A percentile compares a stretch with the other conserved stretches of the same genome.
Conservation (phyloP, 163 green algal species). For the Coccomyxa subellipsoidea region DNA sequence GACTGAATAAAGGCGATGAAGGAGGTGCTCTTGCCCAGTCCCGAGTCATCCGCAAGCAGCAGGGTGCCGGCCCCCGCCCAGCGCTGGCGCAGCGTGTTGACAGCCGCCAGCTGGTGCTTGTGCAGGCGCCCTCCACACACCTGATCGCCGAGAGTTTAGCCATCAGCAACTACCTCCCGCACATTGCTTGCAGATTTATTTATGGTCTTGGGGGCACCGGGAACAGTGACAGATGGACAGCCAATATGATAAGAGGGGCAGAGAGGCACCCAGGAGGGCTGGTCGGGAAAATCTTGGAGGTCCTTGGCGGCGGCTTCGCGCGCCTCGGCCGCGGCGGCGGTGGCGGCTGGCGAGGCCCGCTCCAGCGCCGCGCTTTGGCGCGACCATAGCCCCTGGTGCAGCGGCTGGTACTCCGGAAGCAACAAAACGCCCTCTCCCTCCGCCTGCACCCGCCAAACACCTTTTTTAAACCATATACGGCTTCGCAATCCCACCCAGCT, state of each 20-base stretch:
- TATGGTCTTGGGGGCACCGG: too few species aligned
- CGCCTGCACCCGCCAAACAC: slow-evolving; percentile 17
- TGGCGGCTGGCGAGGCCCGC: slow-evolving; percentile 23
- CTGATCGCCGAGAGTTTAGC: slow-evolving; percentile 15
- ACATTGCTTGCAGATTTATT: too few species aligned
- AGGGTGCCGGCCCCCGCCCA: slow-evolving; percentile 45
- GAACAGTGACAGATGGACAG: too few species aligned
- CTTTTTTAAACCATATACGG: background rate
- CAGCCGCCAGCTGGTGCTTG: slow-evolving; percentile 68
- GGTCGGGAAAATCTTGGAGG: background rate
- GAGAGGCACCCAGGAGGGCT: background rate
- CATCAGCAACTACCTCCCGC: background rate
- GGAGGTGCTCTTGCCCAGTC: slow-evolving; percentile 75
- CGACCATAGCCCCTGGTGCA: slow-evolving; percentile 71
- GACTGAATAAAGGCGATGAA: slow-evolving; percentile 62
- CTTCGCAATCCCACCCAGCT: background rate
- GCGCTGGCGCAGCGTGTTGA: slow-evolving; percentile 67
- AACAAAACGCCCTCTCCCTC: slow-evolving; percentile 57
- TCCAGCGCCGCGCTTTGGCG: slow-evolving; percentile 54
- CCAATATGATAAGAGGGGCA: too few species aligned
- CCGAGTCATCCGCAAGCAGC: slow-evolving; percentile 63
- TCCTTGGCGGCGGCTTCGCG: slow-evolving; percentile 11
- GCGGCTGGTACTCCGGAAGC: slow-evolving; percentile 47
- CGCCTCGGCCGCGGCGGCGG: slow-evolving; percentile 29
- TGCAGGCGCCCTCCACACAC: slow-evolving; percentile 47